Percentiles rank a stretch among this genome's conserved stretches.
Evolutionary conservation across 768 basidiomycete genomes (phyloP).

Genomic region (Mycena haematopus): DNA sequence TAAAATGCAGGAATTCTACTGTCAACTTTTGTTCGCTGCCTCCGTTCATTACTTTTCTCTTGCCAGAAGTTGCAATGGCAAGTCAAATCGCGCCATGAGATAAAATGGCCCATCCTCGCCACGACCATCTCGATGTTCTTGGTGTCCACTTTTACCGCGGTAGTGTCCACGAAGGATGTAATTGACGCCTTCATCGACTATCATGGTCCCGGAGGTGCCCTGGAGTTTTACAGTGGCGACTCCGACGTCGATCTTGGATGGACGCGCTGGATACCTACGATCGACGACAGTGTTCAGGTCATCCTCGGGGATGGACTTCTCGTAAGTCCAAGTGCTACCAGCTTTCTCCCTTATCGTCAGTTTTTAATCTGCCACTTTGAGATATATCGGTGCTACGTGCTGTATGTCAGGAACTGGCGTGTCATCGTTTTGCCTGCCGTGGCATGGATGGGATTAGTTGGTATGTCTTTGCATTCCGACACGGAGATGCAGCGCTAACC

Average conservation of each 20-base stretch:
- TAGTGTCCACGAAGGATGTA: slow-evolving; percentile 16
- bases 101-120: slow-evolving; percentile 15
- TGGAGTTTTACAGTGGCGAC: neutral
- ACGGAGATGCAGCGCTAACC: neutral
- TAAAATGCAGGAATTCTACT: slow-evolving; percentile 10
- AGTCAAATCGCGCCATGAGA: slow-evolving; percentile 11
- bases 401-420: slow-evolving; percentile 15
- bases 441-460: slow-evolving; percentile 4
- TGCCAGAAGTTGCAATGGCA: slow-evolving; percentile 6
- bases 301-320: slow-evolving; percentile 13
- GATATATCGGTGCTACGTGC: slow-evolving; percentile 20
- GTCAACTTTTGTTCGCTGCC: slow-evolving; percentile 19
- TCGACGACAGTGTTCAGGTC: slow-evolving; percentile 17
- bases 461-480: neutral
- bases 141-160: slow-evolving; percentile 12
- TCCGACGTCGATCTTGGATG: neutral
- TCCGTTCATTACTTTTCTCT: slow-evolving; percentile 22
- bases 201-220: slow-evolving; percentile 1
- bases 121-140: slow-evolving; percentile 14
- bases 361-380: neutral
- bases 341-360: neutral
- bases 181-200: slow-evolving; percentile 16
- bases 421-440: neutral
- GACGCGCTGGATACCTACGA: slow-evolving; percentile 12
- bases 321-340: neutral